These are phyloP conservation scores for Hapsidospora chrysogenum DNA, from an alignment of 495 filamentous ascomycete species.

Conservation along the genomic window DNA sequence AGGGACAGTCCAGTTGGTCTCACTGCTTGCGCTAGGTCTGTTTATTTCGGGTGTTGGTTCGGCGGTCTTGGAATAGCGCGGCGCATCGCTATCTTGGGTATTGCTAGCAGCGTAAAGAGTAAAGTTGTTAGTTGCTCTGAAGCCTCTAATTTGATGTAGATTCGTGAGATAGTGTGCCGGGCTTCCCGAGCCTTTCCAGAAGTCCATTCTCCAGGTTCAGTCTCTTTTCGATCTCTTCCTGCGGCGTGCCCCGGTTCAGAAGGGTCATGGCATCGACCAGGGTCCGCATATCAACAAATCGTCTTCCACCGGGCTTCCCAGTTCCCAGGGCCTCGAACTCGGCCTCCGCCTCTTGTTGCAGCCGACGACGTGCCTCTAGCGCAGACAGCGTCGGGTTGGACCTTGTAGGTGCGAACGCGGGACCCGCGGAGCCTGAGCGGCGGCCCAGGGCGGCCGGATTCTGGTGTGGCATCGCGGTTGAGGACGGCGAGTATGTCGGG, in stretches of 20 bases:
- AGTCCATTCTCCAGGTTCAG: conserved; percentile 21
- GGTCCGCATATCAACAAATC: conserved; percentile 21
- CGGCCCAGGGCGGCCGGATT: conserved; percentile 5
- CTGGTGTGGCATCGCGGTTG: conserved; percentile 14
- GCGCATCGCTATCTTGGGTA: no score
- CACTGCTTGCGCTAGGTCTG: no score
- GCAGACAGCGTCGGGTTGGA: conserved; percentile 24
- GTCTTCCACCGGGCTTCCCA: conserved; percentile 9
- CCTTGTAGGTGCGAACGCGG: no score
- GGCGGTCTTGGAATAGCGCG: no score
- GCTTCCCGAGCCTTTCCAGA: conserved; percentile 17
- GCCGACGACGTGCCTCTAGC: conserved; percentile 18
- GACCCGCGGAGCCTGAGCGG: conserved; percentile 7
- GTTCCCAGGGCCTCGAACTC: conserved; percentile 16
- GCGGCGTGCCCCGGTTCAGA: conserved; percentile 11
- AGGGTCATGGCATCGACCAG: conserved; percentile 18
- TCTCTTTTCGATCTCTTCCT: conserved; percentile 18
- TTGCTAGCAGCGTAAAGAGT: no score
- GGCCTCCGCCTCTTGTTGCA: conserved; percentile 17
- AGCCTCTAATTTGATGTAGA: no score
- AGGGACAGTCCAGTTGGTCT: no score
- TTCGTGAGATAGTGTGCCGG: conserved; percentile 11
- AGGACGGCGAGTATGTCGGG: conserved; percentile 26
- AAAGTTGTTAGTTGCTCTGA: no score
- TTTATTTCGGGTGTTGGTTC: no score